Conservation (phyloP, 305 asterid genomes). For the Fraxinus angustifolia region DNA sequence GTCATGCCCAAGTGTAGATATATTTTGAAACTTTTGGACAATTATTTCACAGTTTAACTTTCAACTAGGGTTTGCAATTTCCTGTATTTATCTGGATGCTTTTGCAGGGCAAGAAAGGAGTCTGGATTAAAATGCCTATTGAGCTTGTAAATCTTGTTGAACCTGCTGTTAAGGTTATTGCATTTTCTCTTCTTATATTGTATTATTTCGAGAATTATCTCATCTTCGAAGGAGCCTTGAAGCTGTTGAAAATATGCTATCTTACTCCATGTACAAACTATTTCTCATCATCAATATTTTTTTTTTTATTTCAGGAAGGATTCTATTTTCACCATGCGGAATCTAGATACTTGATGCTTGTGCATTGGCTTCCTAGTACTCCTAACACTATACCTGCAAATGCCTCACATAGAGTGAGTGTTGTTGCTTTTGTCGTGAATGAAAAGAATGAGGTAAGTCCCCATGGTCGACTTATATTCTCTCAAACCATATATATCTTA, state of each 20-base stretch:
- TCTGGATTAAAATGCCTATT: conserved; percentile 89
- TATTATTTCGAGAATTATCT: neutral
- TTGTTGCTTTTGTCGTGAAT: conserved; percentile 81
- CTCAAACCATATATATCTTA: neutral
- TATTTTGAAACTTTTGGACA: neutral
- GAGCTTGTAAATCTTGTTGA: conserved; percentile 79
- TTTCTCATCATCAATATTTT: conserved; percentile 7
- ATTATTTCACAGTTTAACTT: neutral
- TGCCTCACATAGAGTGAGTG: conserved; percentile 87
- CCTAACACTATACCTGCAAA: conserved; percentile 72
- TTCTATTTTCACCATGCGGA: conserved; percentile 94
- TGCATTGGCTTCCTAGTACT: conserved; percentile 68
- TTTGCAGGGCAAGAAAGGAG: conserved; percentile 82
- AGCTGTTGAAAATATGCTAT: neutral
- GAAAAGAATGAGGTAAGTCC: conserved; percentile 67
- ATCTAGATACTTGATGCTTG: conserved; percentile 86
- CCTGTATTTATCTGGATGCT: conserved; percentile 13
- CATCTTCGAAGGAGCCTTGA: conserved; percentile 5
- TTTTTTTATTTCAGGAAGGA: conserved; percentile 65
- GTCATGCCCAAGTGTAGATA: neutral
- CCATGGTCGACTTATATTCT: neutral
- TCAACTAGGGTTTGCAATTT: neutral
- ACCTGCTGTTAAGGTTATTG: conserved; percentile 70
- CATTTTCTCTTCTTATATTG: neutral
- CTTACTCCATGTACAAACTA: neutral